Evolutionary conservation across 2,329 filamentous ascomycete species (phyloP), one percentile per base, ranked within the genome.

Genomic region (Penicillium sp.): DNA sequence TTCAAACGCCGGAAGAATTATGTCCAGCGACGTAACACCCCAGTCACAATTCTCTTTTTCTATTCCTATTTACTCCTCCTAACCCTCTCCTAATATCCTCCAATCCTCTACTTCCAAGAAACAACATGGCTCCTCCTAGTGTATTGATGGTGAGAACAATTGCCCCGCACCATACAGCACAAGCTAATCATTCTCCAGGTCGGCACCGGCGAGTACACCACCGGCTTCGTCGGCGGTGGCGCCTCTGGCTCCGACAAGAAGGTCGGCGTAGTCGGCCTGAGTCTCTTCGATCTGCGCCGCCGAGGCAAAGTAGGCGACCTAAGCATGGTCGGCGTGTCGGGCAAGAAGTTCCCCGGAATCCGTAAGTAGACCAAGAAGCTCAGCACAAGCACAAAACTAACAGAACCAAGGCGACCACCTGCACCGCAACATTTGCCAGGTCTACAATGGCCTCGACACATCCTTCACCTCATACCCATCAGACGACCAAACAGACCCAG

Each of bases 171-270:
- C 90, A 50, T 48, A 24, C 42, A 37, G 50, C 43, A 14, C 43
- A 49, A 59, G 43, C 54, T 62, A 37, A 64, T 39, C 16, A 13
- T 50, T 27, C 26, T 24, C 49, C 59, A 88, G 89, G 85, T 96
- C 57, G 93, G 93, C 63, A 96, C 93, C 11, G 93, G 93, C 70
- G 93, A 97, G 83, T 97, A 97, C 82, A 97, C 93, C 68, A 97
- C 93, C 44, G 93, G 93, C 56, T 97, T 95, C 67, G 92, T 96
- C 56, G 91, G 90, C 56, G 88, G 87, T 59, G 89, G 88, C 58
- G 89, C 87, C 51, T 96, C 91, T 4, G 88, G 85, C 11, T 96
- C 91, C 49, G 93, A 97, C 82, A 97, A 97, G 81, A 97, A 97
- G 77, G 90, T 97, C 49, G 93, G 93, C 57, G 93, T 97, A 10